phyloP scores from a whole-genome alignment of 768 basidiomycete genomes.

The Macrolepiota dolichaula region DNA sequence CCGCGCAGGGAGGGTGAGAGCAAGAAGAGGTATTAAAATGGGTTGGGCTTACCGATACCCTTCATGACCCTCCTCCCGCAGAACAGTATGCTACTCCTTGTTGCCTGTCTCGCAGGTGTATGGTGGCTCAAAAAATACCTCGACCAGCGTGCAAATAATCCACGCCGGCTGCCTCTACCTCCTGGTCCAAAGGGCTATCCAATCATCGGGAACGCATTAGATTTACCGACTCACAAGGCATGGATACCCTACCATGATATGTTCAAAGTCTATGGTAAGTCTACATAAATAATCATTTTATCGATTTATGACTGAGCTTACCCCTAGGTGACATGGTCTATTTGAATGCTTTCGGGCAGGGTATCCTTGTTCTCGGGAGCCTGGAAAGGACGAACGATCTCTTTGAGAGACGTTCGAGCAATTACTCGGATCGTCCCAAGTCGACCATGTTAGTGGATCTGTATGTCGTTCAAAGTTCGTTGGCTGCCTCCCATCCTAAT shows the following conservation, averaged over 20 bases:
- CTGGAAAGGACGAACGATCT: slow-evolving; percentile 11
- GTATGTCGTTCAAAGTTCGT: slow-evolving; percentile 7
- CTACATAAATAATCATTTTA: no score
- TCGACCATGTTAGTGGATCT: slow-evolving; percentile 19
- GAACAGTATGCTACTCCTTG: neutral
- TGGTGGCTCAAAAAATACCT: neutral
- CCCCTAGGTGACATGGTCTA: slow-evolving; percentile 13
- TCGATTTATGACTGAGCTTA: neutral
- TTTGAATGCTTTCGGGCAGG: slow-evolving; percentile 12
- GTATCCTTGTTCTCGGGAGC: slow-evolving; percentile 9
- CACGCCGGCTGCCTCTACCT: neutral
- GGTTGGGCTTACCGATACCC: no score
- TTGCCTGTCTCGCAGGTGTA: neutral
- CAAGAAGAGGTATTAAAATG: no score
- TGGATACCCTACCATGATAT: slow-evolving; percentile 12
- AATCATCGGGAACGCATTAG: neutral
- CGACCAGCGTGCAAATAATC: neutral
- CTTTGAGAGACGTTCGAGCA: slow-evolving; percentile 13
- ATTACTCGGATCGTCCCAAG: slow-evolving; percentile 20
- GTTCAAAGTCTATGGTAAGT: slow-evolving; percentile 11
- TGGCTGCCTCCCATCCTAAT: neutral
- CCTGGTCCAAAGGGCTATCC: neutral
- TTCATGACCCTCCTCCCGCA: neutral
- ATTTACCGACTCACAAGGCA: slow-evolving; percentile 7
- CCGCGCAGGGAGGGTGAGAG: no score